A percentile compares a stretch with the other conserved stretches of the same genome.
Conservation (phyloP, 1,284 basidiomycete species). For the Schizopora paradoxa region DNA sequence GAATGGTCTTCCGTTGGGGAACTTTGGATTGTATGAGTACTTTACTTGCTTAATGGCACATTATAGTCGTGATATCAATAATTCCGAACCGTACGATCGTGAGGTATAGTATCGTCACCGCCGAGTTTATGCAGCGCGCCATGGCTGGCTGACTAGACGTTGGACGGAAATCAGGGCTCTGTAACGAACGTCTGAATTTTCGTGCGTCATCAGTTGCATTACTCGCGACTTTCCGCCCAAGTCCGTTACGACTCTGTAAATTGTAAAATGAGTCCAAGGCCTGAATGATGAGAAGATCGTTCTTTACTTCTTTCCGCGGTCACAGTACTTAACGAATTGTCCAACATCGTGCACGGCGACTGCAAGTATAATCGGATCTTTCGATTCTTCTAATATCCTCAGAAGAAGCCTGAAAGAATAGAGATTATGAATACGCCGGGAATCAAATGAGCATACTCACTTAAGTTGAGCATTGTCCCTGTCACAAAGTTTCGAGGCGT, state of each 20-base stretch:
- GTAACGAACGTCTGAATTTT: constrained; percentile 87
- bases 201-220: constrained; percentile 93
- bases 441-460: constrained; percentile 35
- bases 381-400: constrained; percentile 63
- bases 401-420: constrained; percentile 55
- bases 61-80: too few relatives aligned
- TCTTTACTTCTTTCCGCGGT: constrained; percentile 83
- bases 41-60: too few relatives aligned
- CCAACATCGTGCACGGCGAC: constrained; percentile 92
- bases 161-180: constrained; percentile 83
- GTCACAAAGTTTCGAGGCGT: constrained; percentile 80
- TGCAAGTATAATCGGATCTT: constrained; percentile 73
- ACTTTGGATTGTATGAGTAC: too few relatives aligned
- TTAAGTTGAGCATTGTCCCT: constrained; percentile 76
- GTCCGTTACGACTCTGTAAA: constrained; percentile 67
- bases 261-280: constrained; percentile 10
- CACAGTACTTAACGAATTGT: constrained; percentile 87
- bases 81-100: too few relatives aligned
- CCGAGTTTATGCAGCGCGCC: constrained; percentile 31
- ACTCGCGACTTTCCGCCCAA: constrained; percentile 85
- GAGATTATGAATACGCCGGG: constrained; percentile 1
- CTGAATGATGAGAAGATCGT: not conserved
- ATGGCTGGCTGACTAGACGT: constrained; percentile 75
- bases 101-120: not conserved
- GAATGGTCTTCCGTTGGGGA: too few relatives aligned